A percentile compares a stretch with the other conserved stretches of the same genome.
These are phyloP conservation scores for Sonneratia alba DNA, from an alignment of 345 rosid genomes.

Conservation along the genomic window DNA sequence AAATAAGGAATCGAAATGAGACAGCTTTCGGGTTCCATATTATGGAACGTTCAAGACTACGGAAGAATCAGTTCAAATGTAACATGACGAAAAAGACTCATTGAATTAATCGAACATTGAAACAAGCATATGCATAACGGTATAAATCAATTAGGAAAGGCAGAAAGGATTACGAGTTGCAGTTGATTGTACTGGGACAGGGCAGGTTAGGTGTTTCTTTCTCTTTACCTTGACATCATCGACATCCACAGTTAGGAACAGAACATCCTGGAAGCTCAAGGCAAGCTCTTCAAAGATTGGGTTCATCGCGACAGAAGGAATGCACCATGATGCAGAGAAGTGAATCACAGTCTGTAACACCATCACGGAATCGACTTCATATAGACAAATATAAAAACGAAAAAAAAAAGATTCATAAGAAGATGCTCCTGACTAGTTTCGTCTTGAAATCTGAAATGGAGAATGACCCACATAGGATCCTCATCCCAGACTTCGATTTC, in stretches of 20 bases:
- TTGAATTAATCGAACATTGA: background rate
- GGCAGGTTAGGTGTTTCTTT: too few relatives aligned
- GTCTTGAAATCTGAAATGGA: too few relatives aligned
- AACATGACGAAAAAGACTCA: background rate
- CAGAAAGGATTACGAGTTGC: too few relatives aligned
- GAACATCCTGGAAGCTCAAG: conserved; percentile 41
- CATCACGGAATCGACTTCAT: background rate
- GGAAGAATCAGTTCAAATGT: too few relatives aligned
- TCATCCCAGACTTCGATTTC: background rate
- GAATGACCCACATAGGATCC: background rate
- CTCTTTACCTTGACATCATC: conserved; percentile 67
- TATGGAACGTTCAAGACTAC: too few relatives aligned
- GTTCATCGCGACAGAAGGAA: conserved; percentile 88
- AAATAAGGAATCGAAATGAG: too few relatives aligned
- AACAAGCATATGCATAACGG: background rate
- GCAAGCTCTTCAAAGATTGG: conserved; percentile 66
- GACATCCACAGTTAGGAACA: conserved; percentile 78
- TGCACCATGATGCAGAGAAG: conserved; percentile 88
- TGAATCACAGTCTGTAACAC: conserved; percentile 60
- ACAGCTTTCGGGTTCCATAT: too few relatives aligned
- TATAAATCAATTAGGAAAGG: background rate
- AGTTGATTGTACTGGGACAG: too few relatives aligned
- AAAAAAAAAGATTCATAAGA: background rate
- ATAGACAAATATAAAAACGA: background rate
- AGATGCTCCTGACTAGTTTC: too few relatives aligned